Percentiles rank a stretch among this genome's conserved stretches.
Evolutionary conservation across 345 rosid species (phyloP).

Genomic region (Limnanthes douglasii): DNA sequence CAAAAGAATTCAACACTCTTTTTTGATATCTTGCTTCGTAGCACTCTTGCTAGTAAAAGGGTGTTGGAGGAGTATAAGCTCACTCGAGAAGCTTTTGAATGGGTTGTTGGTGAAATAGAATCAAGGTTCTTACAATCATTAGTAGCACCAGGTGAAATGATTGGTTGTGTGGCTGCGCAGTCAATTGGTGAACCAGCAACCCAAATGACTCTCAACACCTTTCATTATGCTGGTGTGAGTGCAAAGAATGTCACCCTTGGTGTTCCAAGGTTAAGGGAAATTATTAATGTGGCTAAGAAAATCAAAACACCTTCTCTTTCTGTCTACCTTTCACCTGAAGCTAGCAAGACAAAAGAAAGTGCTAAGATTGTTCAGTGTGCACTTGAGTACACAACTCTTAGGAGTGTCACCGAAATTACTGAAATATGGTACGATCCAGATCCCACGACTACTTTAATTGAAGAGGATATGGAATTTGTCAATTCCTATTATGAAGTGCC

Average conservation of each 20-base stretch:
- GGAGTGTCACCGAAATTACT: slow-evolving; percentile 91
- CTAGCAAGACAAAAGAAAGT: slow-evolving; percentile 67
- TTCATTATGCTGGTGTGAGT: slow-evolving; percentile 99
- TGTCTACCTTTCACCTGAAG: slow-evolving; percentile 62
- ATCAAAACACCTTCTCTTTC: slow-evolving; percentile 93
- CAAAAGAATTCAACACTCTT: slow-evolving; percentile 98
- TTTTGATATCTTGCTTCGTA: slow-evolving; percentile 86
- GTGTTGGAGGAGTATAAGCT: slow-evolving; percentile 94
- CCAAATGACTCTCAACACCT: slow-evolving; percentile 96
- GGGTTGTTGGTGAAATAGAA: slow-evolving; percentile 97
- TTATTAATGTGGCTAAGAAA: slow-evolving; percentile 89
- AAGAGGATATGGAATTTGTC: slow-evolving; percentile 87
- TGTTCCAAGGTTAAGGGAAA: slow-evolving; percentile 92
- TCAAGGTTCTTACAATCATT: slow-evolving; percentile 80
- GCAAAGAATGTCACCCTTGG: slow-evolving; percentile 99
- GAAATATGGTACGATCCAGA: slow-evolving; percentile 99
- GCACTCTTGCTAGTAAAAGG: slow-evolving; percentile 93
- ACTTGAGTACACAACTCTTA: slow-evolving; percentile 86
- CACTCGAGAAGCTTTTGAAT: slow-evolving; percentile 90
- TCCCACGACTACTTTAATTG: slow-evolving; percentile 81
- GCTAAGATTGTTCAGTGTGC: slow-evolving; percentile 98
- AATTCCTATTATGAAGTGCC: slow-evolving; percentile 97
- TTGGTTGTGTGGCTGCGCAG: slow-evolving; percentile 98
- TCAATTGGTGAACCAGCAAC: slow-evolving; percentile 99
- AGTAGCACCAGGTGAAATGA: slow-evolving; percentile 98